These are phyloP conservation scores for Plasmodium sp. DNA, from an alignment of 169 alveolate species.

Conservation along the genomic window DNA sequence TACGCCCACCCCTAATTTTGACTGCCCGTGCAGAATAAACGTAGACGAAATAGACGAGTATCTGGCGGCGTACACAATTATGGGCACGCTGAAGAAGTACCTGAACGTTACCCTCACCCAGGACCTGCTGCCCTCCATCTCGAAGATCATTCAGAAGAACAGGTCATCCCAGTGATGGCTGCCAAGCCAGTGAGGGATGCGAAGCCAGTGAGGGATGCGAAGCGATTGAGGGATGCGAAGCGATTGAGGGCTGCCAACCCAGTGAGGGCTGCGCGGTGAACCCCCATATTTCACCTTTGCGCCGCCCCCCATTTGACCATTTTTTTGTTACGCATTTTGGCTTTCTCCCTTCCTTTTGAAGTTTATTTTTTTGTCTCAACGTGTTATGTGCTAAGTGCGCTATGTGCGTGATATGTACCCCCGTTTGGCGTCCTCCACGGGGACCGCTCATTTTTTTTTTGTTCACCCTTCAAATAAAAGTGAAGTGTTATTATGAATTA, in stretches of 20 bases:
- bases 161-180: background rate
- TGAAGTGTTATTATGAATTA: background rate
- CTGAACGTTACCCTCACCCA: constrained; percentile 55
- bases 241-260: too few relatives aligned
- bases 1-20: background rate
- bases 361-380: background rate
- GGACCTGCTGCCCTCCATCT: constrained; percentile 72
- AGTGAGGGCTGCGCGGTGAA: background rate
- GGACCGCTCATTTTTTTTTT: background rate
- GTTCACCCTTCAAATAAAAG: background rate
- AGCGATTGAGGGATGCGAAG: too few relatives aligned
- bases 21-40: background rate
- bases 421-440: background rate
- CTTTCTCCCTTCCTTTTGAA: background rate
- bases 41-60: constrained; percentile 65
- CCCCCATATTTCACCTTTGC: background rate
- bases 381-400: background rate
- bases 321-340: background rate
- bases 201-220: too few relatives aligned
- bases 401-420: background rate
- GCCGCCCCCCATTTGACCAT: background rate
- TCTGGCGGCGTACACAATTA: constrained; percentile 68
- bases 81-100: constrained; percentile 56
- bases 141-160: constrained; percentile 65
- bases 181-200: too few relatives aligned